Percentiles rank a stretch among this genome's conserved stretches.
These are phyloP conservation scores for Linderniella brevidens DNA, from an alignment of 257 asterid species.

Conservation along the genomic window DNA sequence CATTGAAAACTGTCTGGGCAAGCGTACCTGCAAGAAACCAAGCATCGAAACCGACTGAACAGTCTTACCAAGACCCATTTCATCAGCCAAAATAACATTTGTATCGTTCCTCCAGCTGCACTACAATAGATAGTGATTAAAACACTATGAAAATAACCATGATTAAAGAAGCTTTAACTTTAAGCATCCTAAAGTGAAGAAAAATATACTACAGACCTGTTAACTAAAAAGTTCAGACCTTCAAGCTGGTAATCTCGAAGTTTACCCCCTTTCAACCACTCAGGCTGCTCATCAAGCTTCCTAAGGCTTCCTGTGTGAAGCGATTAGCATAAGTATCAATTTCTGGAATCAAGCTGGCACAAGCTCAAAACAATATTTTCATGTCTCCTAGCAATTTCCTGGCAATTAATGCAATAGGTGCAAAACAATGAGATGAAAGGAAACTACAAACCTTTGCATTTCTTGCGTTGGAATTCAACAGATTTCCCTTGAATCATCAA, in stretches of 20 bases:
- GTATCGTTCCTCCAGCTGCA: slow-evolving; percentile 98
- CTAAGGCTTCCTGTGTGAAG: slow-evolving; percentile 98
- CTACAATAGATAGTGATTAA: slow-evolving; percentile 41
- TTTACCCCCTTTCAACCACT: slow-evolving; percentile 96
- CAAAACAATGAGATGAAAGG: slow-evolving; percentile 4
- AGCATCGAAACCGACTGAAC: slow-evolving; percentile 98
- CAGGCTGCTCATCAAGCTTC: slow-evolving; percentile 96
- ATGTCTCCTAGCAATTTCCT: not conserved
- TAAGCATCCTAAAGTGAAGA: not conserved
- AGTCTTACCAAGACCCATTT: slow-evolving; percentile 99
- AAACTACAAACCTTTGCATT: slow-evolving; percentile 59
- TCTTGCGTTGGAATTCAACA: slow-evolving; percentile 90
- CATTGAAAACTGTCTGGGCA: slow-evolving; percentile 8
- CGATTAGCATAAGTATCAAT: not conserved
- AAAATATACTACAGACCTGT: slow-evolving; percentile 57
- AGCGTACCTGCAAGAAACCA: slow-evolving; percentile 82
- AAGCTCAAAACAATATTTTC: not conserved
- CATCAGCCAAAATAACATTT: slow-evolving; percentile 95
- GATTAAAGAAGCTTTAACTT: not conserved
- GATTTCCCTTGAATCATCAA: slow-evolving; percentile 74
- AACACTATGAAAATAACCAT: slow-evolving; percentile 9
- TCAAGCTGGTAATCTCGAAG: slow-evolving; percentile 99
- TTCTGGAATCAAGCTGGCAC: not conserved
- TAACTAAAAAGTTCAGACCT: slow-evolving; percentile 91
- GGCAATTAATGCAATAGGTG: not conserved